A percentile compares a stretch with the other conserved stretches of the same genome.
Conservation (phyloP, 352 stramenopile genomes). For the Pythium inflatum region DNA sequence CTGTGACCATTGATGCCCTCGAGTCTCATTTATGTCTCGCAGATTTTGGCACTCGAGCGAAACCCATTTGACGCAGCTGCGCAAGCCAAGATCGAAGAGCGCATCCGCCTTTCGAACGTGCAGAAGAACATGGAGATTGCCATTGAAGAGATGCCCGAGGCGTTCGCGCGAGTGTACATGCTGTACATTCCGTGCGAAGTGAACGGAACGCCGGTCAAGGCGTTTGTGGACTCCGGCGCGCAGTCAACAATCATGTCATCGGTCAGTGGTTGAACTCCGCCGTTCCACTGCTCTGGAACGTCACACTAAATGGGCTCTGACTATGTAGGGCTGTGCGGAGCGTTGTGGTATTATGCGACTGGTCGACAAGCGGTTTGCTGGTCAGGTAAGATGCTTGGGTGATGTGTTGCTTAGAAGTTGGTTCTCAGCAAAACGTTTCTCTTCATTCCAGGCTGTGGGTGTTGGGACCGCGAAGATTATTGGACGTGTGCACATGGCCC, state of each 20-base stretch:
- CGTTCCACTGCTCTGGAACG: not conserved
- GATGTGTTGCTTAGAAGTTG: not conserved
- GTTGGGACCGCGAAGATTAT: slow-evolving; percentile 97
- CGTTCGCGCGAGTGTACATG: slow-evolving; percentile 88
- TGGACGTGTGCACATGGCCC: slow-evolving; percentile 93
- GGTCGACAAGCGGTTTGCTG: slow-evolving; percentile 88
- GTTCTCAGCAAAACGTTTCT: too few species aligned
- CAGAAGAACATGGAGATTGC: slow-evolving; percentile 91
- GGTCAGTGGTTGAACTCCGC: slow-evolving; percentile 39
- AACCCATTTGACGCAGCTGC: slow-evolving; percentile 81
- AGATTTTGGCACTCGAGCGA: slow-evolving; percentile 56
- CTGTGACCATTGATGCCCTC: not conserved
- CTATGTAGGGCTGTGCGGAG: slow-evolving; percentile 83
- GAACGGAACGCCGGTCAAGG: slow-evolving; percentile 82
- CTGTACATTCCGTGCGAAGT: slow-evolving; percentile 89
- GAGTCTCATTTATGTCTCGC: not conserved
- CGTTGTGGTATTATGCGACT: slow-evolving; percentile 90
- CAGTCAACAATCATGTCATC: slow-evolving; percentile 94
- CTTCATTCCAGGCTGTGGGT: slow-evolving; percentile 84
- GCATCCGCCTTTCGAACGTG: slow-evolving; percentile 83
- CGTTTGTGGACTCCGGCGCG: slow-evolving; percentile 91
- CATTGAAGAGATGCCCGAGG: slow-evolving; percentile 87
- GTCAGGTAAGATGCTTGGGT: slow-evolving; percentile 55
- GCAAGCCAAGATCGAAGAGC: slow-evolving; percentile 84
- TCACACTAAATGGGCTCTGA: not conserved